A percentile compares a stretch with the other conserved stretches of the same genome.
Conservation (phyloP, 768 basidiomycete species). For the Rhodosporidiobolus odoratus region DNA sequence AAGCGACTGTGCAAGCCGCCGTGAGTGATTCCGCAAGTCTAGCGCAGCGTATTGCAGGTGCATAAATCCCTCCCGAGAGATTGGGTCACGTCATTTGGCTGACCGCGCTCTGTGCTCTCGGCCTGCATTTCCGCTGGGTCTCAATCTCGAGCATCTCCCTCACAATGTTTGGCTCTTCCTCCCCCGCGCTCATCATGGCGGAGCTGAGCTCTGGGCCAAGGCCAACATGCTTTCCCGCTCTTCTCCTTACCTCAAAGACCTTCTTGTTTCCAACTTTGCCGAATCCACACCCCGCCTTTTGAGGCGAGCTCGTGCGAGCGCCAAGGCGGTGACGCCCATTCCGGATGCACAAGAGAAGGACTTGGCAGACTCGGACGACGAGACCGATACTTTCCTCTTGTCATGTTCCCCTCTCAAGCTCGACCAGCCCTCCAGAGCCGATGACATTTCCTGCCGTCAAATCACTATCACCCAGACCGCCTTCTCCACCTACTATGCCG, state of each 20-base stretch:
- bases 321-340: not conserved
- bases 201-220: not conserved
- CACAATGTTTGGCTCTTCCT: too few species aligned
- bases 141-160: too few species aligned
- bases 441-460: not conserved
- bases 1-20: too few species aligned
- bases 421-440: not conserved
- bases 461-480: not conserved
- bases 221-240: not conserved
- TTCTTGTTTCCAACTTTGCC: not conserved
- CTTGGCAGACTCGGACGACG: slow-evolving; percentile 3
- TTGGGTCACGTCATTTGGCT: too few species aligned
- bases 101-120: too few species aligned
- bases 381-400: not conserved
- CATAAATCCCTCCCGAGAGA: too few species aligned
- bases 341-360: not conserved
- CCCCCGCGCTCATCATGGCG: too few species aligned
- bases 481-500: not conserved
- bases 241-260: not conserved
- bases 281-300: not conserved
- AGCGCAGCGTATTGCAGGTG: too few species aligned
- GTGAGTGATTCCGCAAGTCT: too few species aligned
- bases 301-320: not conserved
- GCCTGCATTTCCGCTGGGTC: too few species aligned
- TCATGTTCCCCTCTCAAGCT: not conserved